These are phyloP conservation scores for Plectosphaerella sp. DNA, from an alignment of 2,329 filamentous ascomycete genomes.

Conservation along the genomic window DNA sequence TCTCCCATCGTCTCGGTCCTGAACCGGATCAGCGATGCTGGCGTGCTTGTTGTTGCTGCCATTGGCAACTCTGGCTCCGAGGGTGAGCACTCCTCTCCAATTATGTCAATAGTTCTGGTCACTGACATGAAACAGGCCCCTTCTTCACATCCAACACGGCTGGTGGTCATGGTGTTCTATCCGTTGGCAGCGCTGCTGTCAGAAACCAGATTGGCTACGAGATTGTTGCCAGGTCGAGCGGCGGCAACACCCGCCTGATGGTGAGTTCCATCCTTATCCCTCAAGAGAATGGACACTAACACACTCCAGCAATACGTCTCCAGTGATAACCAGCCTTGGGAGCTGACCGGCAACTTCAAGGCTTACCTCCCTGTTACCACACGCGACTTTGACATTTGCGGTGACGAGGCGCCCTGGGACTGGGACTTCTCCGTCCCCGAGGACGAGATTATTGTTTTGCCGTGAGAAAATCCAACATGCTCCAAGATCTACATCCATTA, in stretches of 20 bases:
- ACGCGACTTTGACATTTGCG: conserved; percentile 1
- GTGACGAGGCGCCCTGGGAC: neutral
- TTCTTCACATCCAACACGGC: conserved; percentile 4
- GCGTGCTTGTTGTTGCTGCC: neutral
- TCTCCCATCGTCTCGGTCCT: neutral
- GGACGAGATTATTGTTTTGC: neutral
- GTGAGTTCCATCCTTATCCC: neutral
- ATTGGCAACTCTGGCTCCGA: neutral
- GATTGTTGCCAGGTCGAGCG: conserved; percentile 2
- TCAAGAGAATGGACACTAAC: neutral
- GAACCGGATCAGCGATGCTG: neutral
- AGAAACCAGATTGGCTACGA: neutral
- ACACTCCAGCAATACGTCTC: neutral
- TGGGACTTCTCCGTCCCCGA: neutral
- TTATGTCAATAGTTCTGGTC: neutral
- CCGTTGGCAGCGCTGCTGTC: conserved; percentile 4
- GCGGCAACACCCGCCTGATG: conserved; percentile 3
- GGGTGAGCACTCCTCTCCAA: neutral
- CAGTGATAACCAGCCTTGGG: neutral
- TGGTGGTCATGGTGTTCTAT: neutral
- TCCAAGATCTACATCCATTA: neutral
- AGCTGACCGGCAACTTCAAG: neutral
- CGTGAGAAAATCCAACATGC: neutral
- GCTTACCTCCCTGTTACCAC: neutral
- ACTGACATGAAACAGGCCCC: neutral